Evolutionary conservation across 306 rosid genomes (phyloP), one percentile per base, ranked within the genome.

Genomic region (Vigna nakashimae): DNA sequence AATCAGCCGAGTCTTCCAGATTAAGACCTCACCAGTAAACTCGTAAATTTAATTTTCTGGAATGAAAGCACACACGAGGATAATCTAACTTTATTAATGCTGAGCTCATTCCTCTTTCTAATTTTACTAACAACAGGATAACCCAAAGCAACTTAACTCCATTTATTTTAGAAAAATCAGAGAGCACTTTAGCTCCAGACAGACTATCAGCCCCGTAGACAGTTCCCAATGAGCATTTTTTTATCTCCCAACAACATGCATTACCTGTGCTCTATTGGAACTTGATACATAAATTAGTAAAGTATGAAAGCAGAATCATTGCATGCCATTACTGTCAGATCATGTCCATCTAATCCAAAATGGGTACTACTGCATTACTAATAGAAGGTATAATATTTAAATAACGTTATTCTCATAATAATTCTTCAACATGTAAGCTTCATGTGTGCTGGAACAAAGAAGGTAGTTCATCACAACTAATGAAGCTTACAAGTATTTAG

Each of bases 181-280:
- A 71, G 80, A 76, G 66, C 49, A 65, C 74, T 80, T 65, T 65
- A 65, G 53, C 52, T 42, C 69, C 79, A 60, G 72, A 79, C 75
- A 71, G 79, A 42, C 51, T 66, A 72, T 78, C 79, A 76, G 48
- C 71, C 38, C 78, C 80, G 46, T 63, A 42, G 75, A 82, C 87
- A 83, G 66, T 72, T 87, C 73, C 85, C 88, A 57, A 83, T 56
- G 81, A 56, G 20, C 68, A 75, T 56, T 62, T 77, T 77, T 71
- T 45, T 48, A 71, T 66, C 68, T 46, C 79, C 38, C 50, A 60
- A 75, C 67, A 78, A 72, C 77, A 65, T 22, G 48, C 66, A 75
- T 78, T 79, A 68, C 79, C 76, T 73, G 73, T 80, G 67, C 65
- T 70, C 77, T 53, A 83, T 89, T 73, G 87, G 91, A 88, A 88